These are phyloP conservation scores for Cladosporium phlei DNA, from an alignment of 2,329 filamentous ascomycete genomes.

Conservation along the genomic window DNA sequence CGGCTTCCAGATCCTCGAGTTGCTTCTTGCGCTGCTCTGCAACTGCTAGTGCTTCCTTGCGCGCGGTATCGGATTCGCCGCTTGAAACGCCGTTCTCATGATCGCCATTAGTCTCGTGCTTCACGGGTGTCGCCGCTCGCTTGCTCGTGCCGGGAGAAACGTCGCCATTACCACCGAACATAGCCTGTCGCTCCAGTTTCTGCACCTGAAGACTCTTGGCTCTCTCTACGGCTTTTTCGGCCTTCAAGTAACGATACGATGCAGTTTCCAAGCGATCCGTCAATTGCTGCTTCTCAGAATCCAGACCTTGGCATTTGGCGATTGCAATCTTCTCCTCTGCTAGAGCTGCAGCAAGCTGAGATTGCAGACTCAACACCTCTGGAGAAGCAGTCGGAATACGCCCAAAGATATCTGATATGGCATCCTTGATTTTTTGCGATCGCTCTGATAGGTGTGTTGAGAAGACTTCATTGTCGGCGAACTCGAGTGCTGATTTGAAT, in stretches of 20 bases:
- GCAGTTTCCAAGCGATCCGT: slow-evolving; percentile 84
- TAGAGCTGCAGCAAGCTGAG: slow-evolving; percentile 68
- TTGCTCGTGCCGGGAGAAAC: slow-evolving; percentile 17
- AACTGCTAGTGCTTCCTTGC: slow-evolving; percentile 71
- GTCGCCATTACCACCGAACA: slow-evolving; percentile 57
- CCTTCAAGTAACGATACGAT: slow-evolving; percentile 86
- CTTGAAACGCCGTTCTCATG: slow-evolving; percentile 53
- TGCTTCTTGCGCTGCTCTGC: slow-evolving; percentile 84
- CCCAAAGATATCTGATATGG: slow-evolving; percentile 64
- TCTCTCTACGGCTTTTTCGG: slow-evolving; percentile 89
- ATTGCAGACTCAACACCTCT: slow-evolving; percentile 68
- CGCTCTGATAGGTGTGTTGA: slow-evolving; percentile 74
- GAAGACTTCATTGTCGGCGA: slow-evolving; percentile 58
- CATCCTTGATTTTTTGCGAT: slow-evolving; percentile 69
- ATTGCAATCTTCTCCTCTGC: slow-evolving; percentile 78
- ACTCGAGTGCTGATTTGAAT: slow-evolving; percentile 51
- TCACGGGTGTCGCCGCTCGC: slow-evolving; percentile 9
- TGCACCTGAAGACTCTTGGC: slow-evolving; percentile 84
- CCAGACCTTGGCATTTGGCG: slow-evolving; percentile 68
- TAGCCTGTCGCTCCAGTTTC: slow-evolving; percentile 84
- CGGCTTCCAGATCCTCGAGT: slow-evolving; percentile 69
- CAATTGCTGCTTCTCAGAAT: slow-evolving; percentile 75
- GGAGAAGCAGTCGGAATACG: slow-evolving; percentile 50
- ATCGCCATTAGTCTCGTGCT: slow-evolving; percentile 44
- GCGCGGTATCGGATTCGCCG: slow-evolving; percentile 67